A percentile compares a stretch with the other conserved stretches of the same genome.
Evolutionary conservation across 2,329 filamentous ascomycete species (phyloP).

Genomic region (Aquanectria penicillioides): DNA sequence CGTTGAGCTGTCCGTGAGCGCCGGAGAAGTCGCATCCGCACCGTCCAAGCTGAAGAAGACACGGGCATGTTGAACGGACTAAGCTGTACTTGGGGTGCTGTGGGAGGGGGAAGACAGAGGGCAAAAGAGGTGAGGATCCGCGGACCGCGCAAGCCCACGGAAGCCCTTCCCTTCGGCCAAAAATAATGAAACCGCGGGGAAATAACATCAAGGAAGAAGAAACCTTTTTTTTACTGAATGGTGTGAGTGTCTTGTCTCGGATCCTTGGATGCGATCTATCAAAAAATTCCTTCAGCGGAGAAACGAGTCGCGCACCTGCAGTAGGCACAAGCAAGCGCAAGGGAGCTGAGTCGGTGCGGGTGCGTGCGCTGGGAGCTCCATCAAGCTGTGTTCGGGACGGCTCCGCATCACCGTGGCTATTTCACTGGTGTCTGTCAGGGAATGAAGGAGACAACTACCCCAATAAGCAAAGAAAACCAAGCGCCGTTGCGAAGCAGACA

Average conservation of each 20-base stretch:
- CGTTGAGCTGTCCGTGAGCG: background rate
- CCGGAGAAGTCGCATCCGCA: background rate
- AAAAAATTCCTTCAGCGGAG: slow-evolving; percentile 7
- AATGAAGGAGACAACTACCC: background rate
- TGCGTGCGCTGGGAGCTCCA: background rate
- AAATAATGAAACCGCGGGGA: slow-evolving; percentile 10
- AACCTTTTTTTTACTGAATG: background rate
- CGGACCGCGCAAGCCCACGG: background rate
- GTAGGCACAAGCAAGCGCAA: background rate
- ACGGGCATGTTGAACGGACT: too few species aligned
- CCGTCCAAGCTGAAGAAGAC: background rate
- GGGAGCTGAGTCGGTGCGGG: slow-evolving; percentile 1
- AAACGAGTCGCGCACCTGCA: slow-evolving; percentile 1
- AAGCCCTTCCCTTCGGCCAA: background rate
- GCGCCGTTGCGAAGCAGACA: background rate
- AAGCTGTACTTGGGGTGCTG: too few species aligned
- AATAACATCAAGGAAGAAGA: background rate
- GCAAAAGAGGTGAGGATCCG: background rate
- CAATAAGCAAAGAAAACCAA: slow-evolving; percentile 1
- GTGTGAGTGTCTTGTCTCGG: slow-evolving; percentile 1
- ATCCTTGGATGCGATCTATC: slow-evolving; percentile 12
- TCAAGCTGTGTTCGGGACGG: slow-evolving; percentile 5
- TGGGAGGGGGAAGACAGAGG: background rate
- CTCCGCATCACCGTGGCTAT: slow-evolving; percentile 15
- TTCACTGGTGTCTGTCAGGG: too few species aligned